phyloP scores from a whole-genome alignment of 208 protist genomes.

The Acanthamoeba triangularis region DNA sequence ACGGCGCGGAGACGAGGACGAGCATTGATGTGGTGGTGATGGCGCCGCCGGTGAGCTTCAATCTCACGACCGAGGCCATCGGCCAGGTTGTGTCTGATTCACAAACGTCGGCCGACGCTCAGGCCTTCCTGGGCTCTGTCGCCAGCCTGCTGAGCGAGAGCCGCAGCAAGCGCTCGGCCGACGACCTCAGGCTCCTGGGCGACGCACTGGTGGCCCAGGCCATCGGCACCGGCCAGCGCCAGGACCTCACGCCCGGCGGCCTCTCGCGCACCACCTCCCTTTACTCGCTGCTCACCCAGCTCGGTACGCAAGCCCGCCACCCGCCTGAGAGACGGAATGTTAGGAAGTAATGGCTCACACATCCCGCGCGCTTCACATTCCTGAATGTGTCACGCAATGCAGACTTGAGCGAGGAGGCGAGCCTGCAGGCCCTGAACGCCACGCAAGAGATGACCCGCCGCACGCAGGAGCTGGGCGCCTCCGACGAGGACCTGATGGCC shows the following conservation, averaged over 20 bases:
- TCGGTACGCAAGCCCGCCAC: not conserved
- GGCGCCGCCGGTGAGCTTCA: not conserved
- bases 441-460: not conserved
- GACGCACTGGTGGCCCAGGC: not conserved
- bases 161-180: not conserved
- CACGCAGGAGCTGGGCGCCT: slow-evolving; percentile 1
- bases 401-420: not conserved
- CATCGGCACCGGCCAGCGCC: not conserved
- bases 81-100: not conserved
- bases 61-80: not conserved
- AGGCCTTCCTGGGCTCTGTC: not conserved
- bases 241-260: not conserved
- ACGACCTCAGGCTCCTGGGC: not conserved
- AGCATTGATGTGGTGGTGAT: not conserved
- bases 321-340: not conserved
- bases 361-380: not conserved
- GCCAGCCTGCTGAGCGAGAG: not conserved
- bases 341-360: not conserved
- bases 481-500: not conserved
- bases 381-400: not conserved
- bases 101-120: not conserved
- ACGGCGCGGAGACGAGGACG: slow-evolving; percentile 7
- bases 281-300: slow-evolving; percentile 9
- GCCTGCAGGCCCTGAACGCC: not conserved
- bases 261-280: slow-evolving; percentile 20